A percentile compares a stretch with the other conserved stretches of the same genome.
Evolutionary conservation across 2,329 filamentous ascomycete species (phyloP).

Genomic region (Golovinomyces cichoracearum): DNA sequence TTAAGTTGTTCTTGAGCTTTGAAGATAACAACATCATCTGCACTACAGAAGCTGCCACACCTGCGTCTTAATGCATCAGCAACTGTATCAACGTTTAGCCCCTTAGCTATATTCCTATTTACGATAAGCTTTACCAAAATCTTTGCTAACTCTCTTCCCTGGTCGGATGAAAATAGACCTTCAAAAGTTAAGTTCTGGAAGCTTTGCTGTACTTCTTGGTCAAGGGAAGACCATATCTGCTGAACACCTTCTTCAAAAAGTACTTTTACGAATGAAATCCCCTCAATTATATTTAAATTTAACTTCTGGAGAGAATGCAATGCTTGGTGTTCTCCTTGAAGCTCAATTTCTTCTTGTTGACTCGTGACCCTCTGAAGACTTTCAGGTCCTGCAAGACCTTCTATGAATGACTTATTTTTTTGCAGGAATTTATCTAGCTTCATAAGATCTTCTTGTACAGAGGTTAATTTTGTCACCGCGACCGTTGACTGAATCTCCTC

Average conservation of each 20-base stretch:
- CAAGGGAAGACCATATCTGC: slow-evolving; percentile 58
- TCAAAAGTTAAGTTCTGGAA: slow-evolving; percentile 66
- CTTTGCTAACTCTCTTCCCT: slow-evolving; percentile 74
- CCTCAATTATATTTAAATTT: slow-evolving; percentile 77
- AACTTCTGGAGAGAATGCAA: slow-evolving; percentile 65
- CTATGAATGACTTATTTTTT: slow-evolving; percentile 72
- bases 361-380: slow-evolving; percentile 53
- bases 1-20: slow-evolving; percentile 91
- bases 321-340: slow-evolving; percentile 84
- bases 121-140: slow-evolving; percentile 92
- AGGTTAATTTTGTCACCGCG: slow-evolving; percentile 37
- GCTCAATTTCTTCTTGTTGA: slow-evolving; percentile 69
- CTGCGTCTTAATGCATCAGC: slow-evolving; percentile 76
- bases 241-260: slow-evolving; percentile 81
- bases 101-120: slow-evolving; percentile 88
- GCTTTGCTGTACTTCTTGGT: slow-evolving; percentile 40
- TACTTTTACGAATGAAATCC: slow-evolving; percentile 85
- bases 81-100: slow-evolving; percentile 90
- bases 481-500: slow-evolving; percentile 42
- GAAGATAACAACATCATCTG: slow-evolving; percentile 93
- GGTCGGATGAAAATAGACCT: slow-evolving; percentile 50
- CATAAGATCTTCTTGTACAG: slow-evolving; percentile 57
- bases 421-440: slow-evolving; percentile 59
- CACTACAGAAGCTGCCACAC: slow-evolving; percentile 91
- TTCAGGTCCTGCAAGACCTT: slow-evolving; percentile 75